These are phyloP conservation scores for Ogataea hybrid DNA, from an alignment of 1,139 yeast genomes.

Conservation along the genomic window DNA sequence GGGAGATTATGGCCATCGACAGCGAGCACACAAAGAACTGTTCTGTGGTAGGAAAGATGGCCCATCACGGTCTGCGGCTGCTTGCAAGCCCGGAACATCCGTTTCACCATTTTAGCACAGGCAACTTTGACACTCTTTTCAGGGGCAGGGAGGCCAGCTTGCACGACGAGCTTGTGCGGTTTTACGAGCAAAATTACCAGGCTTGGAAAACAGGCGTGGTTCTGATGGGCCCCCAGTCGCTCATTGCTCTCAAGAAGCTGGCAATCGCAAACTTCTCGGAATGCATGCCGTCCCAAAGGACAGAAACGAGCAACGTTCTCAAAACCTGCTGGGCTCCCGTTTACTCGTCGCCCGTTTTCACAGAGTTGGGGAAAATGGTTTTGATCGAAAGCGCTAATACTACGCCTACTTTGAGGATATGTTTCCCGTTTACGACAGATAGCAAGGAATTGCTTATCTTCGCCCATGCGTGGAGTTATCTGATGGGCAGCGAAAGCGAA, in stretches of 20 bases:
- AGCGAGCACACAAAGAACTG: conserved; percentile 61
- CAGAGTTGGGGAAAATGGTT: conserved; percentile 13
- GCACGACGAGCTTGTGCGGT: conserved; percentile 29
- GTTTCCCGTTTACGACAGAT: conserved; percentile 21
- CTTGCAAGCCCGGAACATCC: conserved; percentile 44
- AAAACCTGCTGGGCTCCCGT: conserved; percentile 19
- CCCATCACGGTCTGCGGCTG: conserved; percentile 58
- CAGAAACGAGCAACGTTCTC: conserved; percentile 6
- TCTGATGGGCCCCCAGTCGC: conserved; percentile 60
- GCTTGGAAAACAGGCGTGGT: conserved; percentile 53
- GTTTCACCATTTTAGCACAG: conserved; percentile 48
- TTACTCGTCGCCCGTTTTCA: conserved; percentile 16
- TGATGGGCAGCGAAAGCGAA: conserved; percentile 60
- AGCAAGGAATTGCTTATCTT: conserved; percentile 27
- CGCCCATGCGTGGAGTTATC: conserved; percentile 48
- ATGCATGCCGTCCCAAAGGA: conserved; percentile 9
- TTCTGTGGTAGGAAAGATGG: conserved; percentile 40
- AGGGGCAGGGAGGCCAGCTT: conserved; percentile 26
- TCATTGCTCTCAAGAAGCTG: conserved; percentile 52
- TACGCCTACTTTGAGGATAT: conserved; percentile 20
- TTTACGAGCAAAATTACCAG: conserved; percentile 35
- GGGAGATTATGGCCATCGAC: conserved; percentile 58
- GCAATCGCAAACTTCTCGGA: conserved; percentile 41
- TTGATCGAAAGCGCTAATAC: conserved; percentile 17
- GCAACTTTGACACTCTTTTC: conserved; percentile 37